Evolutionary conservation across 2,329 filamentous ascomycete genomes (phyloP).

Genomic region (Alternaria solani): DNA sequence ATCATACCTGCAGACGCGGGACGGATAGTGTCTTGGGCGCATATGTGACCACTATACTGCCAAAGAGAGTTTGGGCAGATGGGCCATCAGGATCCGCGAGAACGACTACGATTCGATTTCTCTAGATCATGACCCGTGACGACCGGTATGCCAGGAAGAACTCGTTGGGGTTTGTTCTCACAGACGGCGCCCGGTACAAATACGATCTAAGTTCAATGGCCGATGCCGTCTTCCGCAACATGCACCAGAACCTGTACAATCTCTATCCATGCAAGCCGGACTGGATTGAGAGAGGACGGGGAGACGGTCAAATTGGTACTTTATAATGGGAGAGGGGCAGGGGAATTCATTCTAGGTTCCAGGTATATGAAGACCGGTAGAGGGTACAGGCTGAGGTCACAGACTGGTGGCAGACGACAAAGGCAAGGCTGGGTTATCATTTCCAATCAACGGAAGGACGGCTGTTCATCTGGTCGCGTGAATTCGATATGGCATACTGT

Average conservation of each 20-base stretch:
- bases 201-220: conserved; percentile 23
- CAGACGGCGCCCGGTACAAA: conserved; percentile 17
- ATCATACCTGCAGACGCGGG: conserved; percentile 5
- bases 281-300: background rate
- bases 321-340: background rate
- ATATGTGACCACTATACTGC: background rate
- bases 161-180: conserved; percentile 24
- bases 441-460: background rate
- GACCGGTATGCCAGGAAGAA: background rate
- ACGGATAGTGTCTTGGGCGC: background rate
- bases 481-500: background rate
- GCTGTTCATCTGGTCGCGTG: background rate
- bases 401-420: conserved; percentile 11
- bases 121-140: background rate
- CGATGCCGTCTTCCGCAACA: conserved; percentile 21
- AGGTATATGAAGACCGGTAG: conserved; percentile 19
- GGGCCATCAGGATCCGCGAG: too few species aligned
- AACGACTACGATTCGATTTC: too few species aligned
- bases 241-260: conserved; percentile 17
- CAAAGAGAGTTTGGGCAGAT: too few species aligned
- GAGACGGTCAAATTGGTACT: background rate
- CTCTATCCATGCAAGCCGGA: conserved; percentile 17
- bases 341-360: conserved; percentile 16
- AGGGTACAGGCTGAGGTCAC: conserved; percentile 5
- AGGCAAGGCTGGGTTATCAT: conserved; percentile 3